A percentile compares a stretch with the other conserved stretches of the same genome.
These are phyloP conservation scores for Zopfia rhizophila DNA, from an alignment of 2,329 filamentous ascomycete genomes.

Conservation along the genomic window DNA sequence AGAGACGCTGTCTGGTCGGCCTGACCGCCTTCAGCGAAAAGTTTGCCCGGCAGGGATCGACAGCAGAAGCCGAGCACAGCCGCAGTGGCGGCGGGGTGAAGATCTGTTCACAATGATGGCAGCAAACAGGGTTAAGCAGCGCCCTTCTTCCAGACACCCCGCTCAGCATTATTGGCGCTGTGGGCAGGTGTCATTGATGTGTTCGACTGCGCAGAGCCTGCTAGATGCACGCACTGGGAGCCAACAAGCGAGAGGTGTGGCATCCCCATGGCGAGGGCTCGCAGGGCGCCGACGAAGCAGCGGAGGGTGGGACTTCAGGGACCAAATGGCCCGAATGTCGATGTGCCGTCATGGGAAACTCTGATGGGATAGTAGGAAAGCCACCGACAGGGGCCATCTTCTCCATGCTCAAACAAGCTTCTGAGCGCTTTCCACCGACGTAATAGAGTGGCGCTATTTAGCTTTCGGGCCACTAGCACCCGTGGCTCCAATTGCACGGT, in stretches of 20 bases:
- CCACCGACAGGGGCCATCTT: slow-evolving; percentile 13
- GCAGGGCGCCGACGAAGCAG: slow-evolving; percentile 9
- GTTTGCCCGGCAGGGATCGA: slow-evolving; percentile 27
- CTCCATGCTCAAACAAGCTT: slow-evolving; percentile 31
- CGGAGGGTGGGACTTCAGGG: slow-evolving; percentile 1
- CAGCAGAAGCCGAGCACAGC: slow-evolving; percentile 31
- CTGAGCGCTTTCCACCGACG: slow-evolving; percentile 17
- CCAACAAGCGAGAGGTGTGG: too few relatives aligned
- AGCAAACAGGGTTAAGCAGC: too few relatives aligned
- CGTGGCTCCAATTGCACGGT: slow-evolving; percentile 1
- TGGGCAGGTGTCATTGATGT: too few relatives aligned
- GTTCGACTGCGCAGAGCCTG: too few relatives aligned
- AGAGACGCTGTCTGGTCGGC: slow-evolving; percentile 24
- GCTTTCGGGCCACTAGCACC: slow-evolving; percentile 7
- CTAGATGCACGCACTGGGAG: too few relatives aligned
- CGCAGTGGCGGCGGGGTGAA: slow-evolving; percentile 26
- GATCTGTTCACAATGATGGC: too few relatives aligned
- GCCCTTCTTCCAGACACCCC: too few relatives aligned
- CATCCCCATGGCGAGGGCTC: too few relatives aligned
- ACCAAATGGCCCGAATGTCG: slow-evolving; percentile 6
- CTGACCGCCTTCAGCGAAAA: slow-evolving; percentile 25
- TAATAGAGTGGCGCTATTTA: slow-evolving; percentile 25
- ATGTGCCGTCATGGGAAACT: slow-evolving; percentile 24
- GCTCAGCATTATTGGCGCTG: too few relatives aligned
- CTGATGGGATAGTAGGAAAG: slow-evolving; percentile 22